A percentile compares a stretch with the other conserved stretches of the same genome.
phyloP scores from a whole-genome alignment of 306 rosid genomes.

The Cucurbita maxima region DNA sequence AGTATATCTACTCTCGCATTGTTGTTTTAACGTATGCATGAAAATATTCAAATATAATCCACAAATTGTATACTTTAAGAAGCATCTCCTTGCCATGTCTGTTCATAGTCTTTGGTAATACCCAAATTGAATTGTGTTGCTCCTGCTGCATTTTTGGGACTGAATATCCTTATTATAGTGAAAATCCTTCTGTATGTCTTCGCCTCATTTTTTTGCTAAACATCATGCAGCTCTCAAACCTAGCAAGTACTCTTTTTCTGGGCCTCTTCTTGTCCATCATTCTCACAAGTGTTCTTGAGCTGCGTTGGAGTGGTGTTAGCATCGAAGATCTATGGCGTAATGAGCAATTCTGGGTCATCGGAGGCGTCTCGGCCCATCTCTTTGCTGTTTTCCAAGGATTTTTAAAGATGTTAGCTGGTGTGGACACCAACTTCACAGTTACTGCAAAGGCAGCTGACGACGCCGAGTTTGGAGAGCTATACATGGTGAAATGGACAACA shows the following conservation, averaged over 20 bases:
- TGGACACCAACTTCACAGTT: slow-evolving; percentile 92
- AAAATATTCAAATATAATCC: too few relatives aligned
- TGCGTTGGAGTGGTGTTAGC: slow-evolving; percentile 90
- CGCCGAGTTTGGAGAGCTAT: slow-evolving; percentile 76
- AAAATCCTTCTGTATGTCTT: background rate
- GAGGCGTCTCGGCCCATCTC: slow-evolving; percentile 95
- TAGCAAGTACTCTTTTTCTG: slow-evolving; percentile 79
- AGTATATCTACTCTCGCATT: background rate
- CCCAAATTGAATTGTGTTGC: background rate
- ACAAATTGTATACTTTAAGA: background rate
- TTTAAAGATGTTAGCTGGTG: slow-evolving; percentile 76
- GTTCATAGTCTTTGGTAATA: background rate
- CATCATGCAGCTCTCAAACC: slow-evolving; percentile 69
- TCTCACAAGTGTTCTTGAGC: slow-evolving; percentile 60
- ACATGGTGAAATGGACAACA: slow-evolving; percentile 84
- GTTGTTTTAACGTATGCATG: background rate
- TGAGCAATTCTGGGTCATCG: slow-evolving; percentile 95
- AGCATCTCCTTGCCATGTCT: background rate
- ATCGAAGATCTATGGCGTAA: slow-evolving; percentile 80
- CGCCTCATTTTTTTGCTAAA: background rate
- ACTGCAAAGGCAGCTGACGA: slow-evolving; percentile 83
- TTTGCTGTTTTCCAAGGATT: slow-evolving; percentile 96
- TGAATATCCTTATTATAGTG: background rate
- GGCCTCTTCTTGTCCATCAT: slow-evolving; percentile 92
- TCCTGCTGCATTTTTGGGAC: background rate